phyloP scores from a whole-genome alignment of 257 asterid genomes.

The Echites panduratus region DNA sequence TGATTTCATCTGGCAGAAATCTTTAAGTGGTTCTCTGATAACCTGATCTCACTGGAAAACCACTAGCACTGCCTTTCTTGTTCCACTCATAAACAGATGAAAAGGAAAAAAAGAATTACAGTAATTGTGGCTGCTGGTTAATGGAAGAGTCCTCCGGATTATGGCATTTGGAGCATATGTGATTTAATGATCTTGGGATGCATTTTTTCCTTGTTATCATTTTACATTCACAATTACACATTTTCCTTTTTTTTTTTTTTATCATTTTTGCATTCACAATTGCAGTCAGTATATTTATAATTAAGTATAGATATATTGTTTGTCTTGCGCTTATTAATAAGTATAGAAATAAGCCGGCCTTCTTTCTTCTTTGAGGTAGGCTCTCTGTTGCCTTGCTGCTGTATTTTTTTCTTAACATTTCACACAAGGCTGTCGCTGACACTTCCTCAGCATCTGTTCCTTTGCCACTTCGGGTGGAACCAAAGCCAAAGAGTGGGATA shows the following conservation, averaged over 20 bases:
- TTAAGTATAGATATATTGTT: neutral
- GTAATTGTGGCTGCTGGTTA: neutral
- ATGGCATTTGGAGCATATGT: neutral
- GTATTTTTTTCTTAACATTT: conserved; percentile 32
- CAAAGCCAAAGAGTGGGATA: conserved; percentile 93
- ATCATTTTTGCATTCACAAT: neutral
- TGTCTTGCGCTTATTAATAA: neutral
- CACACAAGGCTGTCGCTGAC: conserved; percentile 87
- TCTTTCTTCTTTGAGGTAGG: neutral
- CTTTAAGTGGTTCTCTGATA: neutral
- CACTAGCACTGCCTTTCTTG: neutral
- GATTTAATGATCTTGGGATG: neutral
- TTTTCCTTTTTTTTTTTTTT: neutral
- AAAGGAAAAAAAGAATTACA: neutral
- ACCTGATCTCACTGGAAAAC: neutral
- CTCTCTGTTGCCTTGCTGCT: neutral
- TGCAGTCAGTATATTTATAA: neutral
- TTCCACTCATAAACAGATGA: neutral
- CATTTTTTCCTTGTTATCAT: neutral
- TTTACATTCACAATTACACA: neutral
- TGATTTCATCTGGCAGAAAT: neutral
- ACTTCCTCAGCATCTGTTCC: conserved; percentile 71
- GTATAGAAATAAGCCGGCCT: neutral
- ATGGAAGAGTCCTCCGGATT: neutral
- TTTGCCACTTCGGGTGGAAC: conserved; percentile 93